Percentiles rank a stretch among this genome's conserved stretches.
Conservation (phyloP, 805 yeast genomes). For the Teunomyces stri region DNA sequence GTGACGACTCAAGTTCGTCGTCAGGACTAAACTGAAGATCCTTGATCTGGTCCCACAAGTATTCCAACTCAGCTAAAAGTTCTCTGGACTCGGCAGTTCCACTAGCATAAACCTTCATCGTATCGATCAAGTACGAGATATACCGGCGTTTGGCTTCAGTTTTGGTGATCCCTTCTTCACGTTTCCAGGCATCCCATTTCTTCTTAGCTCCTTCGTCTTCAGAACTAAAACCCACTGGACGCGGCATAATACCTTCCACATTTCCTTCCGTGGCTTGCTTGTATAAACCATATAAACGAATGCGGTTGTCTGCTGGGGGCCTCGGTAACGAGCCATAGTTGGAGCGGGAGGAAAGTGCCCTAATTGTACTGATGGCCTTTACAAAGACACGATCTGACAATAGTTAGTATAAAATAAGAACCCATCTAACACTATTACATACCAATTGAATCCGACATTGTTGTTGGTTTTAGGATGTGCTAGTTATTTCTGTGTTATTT, state of each 20-base stretch:
- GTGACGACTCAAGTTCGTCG: constrained; percentile 21
- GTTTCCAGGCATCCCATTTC: constrained; percentile 86
- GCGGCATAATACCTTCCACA: constrained; percentile 62
- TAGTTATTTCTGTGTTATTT: not conserved
- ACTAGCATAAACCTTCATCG: constrained; percentile 68
- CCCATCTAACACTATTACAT: constrained; percentile 11
- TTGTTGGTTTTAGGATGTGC: not conserved
- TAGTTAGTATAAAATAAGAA: constrained; percentile 14
- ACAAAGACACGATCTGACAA: constrained; percentile 71
- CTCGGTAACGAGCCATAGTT: constrained; percentile 65
- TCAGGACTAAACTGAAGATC: constrained; percentile 38
- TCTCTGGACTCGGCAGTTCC: constrained; percentile 67
- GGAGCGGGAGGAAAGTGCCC: constrained; percentile 64
- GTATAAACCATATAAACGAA: constrained; percentile 73
- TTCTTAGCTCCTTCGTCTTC: constrained; percentile 67
- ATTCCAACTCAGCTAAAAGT: constrained; percentile 64
- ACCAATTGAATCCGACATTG: constrained; percentile 53
- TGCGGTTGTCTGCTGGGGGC: constrained; percentile 71
- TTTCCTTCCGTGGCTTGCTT: constrained; percentile 91
- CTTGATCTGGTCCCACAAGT: constrained; percentile 70
- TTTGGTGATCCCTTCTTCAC: constrained; percentile 62
- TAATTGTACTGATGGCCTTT: constrained; percentile 77
- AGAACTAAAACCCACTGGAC: constrained; percentile 58
- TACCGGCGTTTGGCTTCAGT: constrained; percentile 75
- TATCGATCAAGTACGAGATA: constrained; percentile 63